These are phyloP conservation scores for Cytospora schulzeri DNA, from an alignment of 2,329 filamentous ascomycete species.

Conservation along the genomic window DNA sequence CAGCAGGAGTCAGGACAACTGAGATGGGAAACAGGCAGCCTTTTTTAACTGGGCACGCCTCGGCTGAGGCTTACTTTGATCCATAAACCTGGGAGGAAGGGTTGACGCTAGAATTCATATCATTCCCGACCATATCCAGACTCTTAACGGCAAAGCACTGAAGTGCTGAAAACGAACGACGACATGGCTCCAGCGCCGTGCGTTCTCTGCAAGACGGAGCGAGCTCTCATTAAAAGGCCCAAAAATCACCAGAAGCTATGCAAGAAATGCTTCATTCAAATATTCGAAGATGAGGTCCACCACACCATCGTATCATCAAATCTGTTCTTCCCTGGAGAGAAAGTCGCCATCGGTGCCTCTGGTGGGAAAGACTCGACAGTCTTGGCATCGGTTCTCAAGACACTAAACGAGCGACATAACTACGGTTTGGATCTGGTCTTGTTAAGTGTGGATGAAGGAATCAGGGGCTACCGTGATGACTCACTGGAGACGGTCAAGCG, in stretches of 20 bases:
- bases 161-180: constrained; percentile 2
- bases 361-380: constrained; percentile 98
- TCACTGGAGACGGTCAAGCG: constrained; percentile 94
- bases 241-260: constrained; percentile 96
- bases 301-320: constrained; percentile 81
- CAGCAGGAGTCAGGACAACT: background rate
- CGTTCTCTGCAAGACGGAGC: constrained; percentile 71
- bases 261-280: constrained; percentile 79
- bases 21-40: background rate
- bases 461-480: constrained; percentile 95
- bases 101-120: background rate
- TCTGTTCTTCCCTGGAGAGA: constrained; percentile 84
- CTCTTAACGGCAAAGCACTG: background rate
- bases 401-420: constrained; percentile 83
- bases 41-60: background rate
- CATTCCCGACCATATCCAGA: background rate
- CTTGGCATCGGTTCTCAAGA: constrained; percentile 90
- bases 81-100: background rate
- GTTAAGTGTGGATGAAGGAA: constrained; percentile 93
- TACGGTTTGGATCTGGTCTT: constrained; percentile 86
- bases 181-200: constrained; percentile 78
- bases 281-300: constrained; percentile 93
- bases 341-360: constrained; percentile 90
- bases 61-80: background rate
- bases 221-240: constrained; percentile 87